Percentiles rank a stretch among this genome's conserved stretches.
Evolutionary conservation across 2,329 filamentous ascomycete genomes (phyloP).

Genomic region (Aspergillus neoniger): DNA sequence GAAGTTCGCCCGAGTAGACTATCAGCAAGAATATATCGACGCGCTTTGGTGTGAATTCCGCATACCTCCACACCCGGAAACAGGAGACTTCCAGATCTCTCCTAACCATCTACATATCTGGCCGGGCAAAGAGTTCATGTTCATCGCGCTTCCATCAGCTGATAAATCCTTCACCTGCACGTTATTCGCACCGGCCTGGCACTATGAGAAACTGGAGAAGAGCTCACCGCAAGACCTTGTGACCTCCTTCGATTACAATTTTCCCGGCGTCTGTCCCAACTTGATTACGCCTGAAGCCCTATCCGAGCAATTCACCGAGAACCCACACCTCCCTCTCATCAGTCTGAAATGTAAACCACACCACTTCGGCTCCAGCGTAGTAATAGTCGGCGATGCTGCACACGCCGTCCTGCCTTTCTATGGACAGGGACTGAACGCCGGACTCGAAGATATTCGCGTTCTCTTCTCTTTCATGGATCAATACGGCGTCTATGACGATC

Average conservation of each 20-base stretch:
- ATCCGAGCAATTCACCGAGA: conserved; percentile 71
- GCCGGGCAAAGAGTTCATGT: conserved; percentile 94
- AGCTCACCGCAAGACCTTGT: conserved; percentile 67
- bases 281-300: conserved; percentile 65
- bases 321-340: conserved; percentile 90
- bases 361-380: conserved; percentile 73
- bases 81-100: conserved; percentile 72
- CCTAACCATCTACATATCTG: conserved; percentile 96
- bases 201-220: conserved; percentile 68
- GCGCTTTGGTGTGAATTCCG: conserved; percentile 97
- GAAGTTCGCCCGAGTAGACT: conserved; percentile 90
- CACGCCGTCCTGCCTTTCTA: conserved; percentile 99
- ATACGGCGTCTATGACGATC: conserved; percentile 50
- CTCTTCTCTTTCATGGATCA: conserved; percentile 81
- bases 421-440: conserved; percentile 96
- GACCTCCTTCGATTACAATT: conserved; percentile 80
- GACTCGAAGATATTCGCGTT: conserved; percentile 88
- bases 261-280: conserved; percentile 75
- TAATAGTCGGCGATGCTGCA: conserved; percentile 89
- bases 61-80: conserved; percentile 59
- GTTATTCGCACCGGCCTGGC: conserved; percentile 75
- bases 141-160: conserved; percentile 88
- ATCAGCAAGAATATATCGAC: conserved; percentile 92
- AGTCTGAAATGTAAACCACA: conserved; percentile 91
- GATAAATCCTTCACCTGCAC: conserved; percentile 96